phyloP scores from a whole-genome alignment of 306 rosid species.

The Hippophae rhamnoides region DNA sequence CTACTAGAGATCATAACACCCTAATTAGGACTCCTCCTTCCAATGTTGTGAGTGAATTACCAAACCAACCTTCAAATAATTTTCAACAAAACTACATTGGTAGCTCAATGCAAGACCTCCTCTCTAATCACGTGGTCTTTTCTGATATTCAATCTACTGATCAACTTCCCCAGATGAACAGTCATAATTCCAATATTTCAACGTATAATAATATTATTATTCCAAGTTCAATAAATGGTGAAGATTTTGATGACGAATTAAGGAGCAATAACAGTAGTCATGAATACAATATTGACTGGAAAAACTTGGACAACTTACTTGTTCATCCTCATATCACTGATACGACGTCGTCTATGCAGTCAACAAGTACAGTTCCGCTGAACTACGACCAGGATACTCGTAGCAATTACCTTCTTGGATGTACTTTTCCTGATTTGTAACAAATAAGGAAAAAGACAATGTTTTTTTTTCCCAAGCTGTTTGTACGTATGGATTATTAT shows the following conservation, averaged over 20 bases:
- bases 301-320: constrained; percentile 48
- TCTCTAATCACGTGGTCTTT: background rate
- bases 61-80: constrained; percentile 2
- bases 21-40: constrained; percentile 36
- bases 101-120: constrained; percentile 8
- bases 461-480: background rate
- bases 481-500: too few species aligned
- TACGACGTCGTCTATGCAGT: constrained; percentile 20
- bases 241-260: constrained; percentile 30
- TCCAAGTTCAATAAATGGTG: constrained; percentile 15
- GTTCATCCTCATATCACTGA: constrained; percentile 26
- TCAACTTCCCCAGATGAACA: constrained; percentile 19
- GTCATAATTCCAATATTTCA: constrained; percentile 23
- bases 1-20: constrained; percentile 37
- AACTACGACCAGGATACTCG: constrained; percentile 17
- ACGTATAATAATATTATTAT: constrained; percentile 23
- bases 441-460: background rate
- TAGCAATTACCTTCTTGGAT: constrained; percentile 40
- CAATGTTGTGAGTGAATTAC: background rate
- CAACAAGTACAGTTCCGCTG: constrained; percentile 11
- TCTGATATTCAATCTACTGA: background rate
- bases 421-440: constrained; percentile 43
- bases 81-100: constrained; percentile 5
- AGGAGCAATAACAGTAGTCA: constrained; percentile 21
- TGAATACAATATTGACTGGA: constrained; percentile 40